These are phyloP conservation scores for Melampsora americana DNA, from an alignment of 1,284 basidiomycete genomes.

Conservation along the genomic window DNA sequence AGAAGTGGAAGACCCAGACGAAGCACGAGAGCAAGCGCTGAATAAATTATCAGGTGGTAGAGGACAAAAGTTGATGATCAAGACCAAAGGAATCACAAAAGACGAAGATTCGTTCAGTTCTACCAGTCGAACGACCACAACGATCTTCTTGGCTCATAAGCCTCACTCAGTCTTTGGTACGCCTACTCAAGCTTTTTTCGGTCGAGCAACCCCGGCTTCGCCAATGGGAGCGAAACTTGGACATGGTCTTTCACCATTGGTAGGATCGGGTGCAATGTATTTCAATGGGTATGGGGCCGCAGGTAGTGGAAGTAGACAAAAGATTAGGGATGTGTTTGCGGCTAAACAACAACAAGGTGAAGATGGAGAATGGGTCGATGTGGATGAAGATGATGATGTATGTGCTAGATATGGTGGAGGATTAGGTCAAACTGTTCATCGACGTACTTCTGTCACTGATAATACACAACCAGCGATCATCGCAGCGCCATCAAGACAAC, in stretches of 20 bases:
- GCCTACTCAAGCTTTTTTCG: conserved; percentile 41
- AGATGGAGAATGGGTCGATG: conserved; percentile 42
- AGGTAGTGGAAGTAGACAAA: conserved; percentile 4
- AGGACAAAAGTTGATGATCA: conserved; percentile 2
- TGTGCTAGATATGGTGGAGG: conserved; percentile 27
- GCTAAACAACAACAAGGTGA: conserved; percentile 18
- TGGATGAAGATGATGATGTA: conserved; percentile 31
- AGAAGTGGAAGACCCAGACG: not conserved
- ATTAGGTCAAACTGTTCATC: conserved; percentile 29
- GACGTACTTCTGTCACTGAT: not conserved
- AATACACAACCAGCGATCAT: not conserved
- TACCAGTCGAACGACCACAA: conserved; percentile 12
- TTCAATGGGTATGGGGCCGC: conserved; percentile 10
- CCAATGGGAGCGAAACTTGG: conserved; percentile 24
- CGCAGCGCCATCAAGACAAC: not conserved
- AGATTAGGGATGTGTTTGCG: conserved; percentile 40
- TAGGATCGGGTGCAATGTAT: conserved; percentile 12
- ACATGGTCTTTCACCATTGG: not conserved
- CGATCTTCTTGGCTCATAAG: conserved; percentile 43
- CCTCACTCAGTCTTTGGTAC: conserved; percentile 41
- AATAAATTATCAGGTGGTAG: conserved; percentile 38
- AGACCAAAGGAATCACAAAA: not conserved
- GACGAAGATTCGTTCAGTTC: not conserved
- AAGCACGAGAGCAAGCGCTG: conserved; percentile 26
- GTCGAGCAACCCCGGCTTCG: conserved; percentile 1